These are phyloP conservation scores for Moricandia arvensis DNA, from an alignment of 345 rosid species.

Conservation along the genomic window DNA sequence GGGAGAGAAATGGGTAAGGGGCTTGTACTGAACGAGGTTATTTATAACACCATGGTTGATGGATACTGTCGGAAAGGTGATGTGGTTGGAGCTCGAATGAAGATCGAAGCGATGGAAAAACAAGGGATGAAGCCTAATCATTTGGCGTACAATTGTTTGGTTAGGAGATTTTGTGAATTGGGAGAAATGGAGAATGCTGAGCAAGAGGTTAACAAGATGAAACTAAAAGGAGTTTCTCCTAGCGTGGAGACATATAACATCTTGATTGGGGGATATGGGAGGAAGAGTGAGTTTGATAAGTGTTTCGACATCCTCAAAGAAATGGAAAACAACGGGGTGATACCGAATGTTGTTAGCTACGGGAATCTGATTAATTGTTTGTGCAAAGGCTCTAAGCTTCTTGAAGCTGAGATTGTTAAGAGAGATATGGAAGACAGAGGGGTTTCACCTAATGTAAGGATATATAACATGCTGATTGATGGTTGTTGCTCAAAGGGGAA, in stretches of 20 bases:
- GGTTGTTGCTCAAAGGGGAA: slow-evolving; percentile 56
- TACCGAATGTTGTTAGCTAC: slow-evolving; percentile 69
- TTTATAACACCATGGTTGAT: slow-evolving; percentile 59
- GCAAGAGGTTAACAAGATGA: slow-evolving; percentile 64
- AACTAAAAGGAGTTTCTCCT: slow-evolving; percentile 55
- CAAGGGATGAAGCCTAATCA: slow-evolving; percentile 53
- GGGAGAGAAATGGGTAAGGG: slow-evolving; percentile 48
- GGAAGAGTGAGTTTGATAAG: slow-evolving; percentile 49
- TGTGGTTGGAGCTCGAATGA: slow-evolving; percentile 45
- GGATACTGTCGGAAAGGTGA: slow-evolving; percentile 66
- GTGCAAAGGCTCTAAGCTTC: slow-evolving; percentile 66
- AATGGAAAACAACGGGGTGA: slow-evolving; percentile 60
- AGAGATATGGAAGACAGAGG: slow-evolving; percentile 64
- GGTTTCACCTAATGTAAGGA: slow-evolving; percentile 53
- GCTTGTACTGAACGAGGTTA: slow-evolving; percentile 49
- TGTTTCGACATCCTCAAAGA: slow-evolving; percentile 73
- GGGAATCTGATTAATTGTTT: slow-evolving; percentile 71
- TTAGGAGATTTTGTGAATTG: slow-evolving; percentile 54
- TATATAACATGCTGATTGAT: slow-evolving; percentile 73
- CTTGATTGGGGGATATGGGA: slow-evolving; percentile 72
- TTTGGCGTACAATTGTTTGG: slow-evolving; percentile 62
- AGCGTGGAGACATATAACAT: slow-evolving; percentile 60
- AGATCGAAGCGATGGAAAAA: slow-evolving; percentile 56
- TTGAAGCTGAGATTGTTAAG: slow-evolving; percentile 70
- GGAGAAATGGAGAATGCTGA: slow-evolving; percentile 62